These are phyloP conservation scores for Rhipidocladum racemiflorum DNA, from an alignment of 176 grass and related monocot species.

Conservation along the genomic window DNA sequence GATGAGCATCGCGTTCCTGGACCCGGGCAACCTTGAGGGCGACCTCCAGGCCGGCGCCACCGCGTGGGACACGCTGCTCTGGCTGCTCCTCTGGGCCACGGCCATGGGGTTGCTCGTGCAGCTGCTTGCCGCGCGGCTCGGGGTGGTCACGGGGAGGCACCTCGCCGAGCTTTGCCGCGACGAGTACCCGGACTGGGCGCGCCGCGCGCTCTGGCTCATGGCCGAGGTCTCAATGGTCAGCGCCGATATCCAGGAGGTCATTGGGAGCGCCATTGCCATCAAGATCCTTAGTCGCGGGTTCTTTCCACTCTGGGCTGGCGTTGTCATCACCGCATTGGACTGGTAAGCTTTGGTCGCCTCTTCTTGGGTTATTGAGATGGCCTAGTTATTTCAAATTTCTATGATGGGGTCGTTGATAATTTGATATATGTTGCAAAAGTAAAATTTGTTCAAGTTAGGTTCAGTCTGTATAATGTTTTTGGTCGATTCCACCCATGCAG, in stretches of 20 bases:
- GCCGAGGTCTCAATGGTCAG: slow-evolving; percentile 81
- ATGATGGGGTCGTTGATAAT: not conserved
- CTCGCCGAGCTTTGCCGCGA: slow-evolving; percentile 84
- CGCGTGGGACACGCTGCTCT: slow-evolving; percentile 60
- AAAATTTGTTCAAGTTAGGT: not conserved
- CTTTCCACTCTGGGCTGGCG: slow-evolving; percentile 76
- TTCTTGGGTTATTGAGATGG: not conserved
- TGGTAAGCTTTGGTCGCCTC: slow-evolving; percentile 41
- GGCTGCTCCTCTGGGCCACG: slow-evolving; percentile 80
- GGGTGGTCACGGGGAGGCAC: slow-evolving; percentile 75
- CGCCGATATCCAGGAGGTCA: slow-evolving; percentile 92
- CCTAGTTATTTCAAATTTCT: not conserved
- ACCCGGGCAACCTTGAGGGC: slow-evolving; percentile 89
- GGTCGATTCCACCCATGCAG: not conserved
- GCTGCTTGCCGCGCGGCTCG: slow-evolving; percentile 67
- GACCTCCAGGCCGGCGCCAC: slow-evolving; percentile 88
- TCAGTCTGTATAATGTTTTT: not conserved
- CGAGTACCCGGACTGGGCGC: slow-evolving; percentile 76
- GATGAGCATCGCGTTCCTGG: slow-evolving; percentile 96
- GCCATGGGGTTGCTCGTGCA: slow-evolving; percentile 80
- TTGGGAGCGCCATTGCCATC: slow-evolving; percentile 83
- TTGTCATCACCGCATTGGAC: slow-evolving; percentile 76
- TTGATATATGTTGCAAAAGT: not conserved
- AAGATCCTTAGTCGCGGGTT: slow-evolving; percentile 74
- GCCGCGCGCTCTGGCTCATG: slow-evolving; percentile 74